These are phyloP conservation scores for Cyberlindnera veronae DNA, from an alignment of 805 yeast genomes.

Conservation along the genomic window DNA sequence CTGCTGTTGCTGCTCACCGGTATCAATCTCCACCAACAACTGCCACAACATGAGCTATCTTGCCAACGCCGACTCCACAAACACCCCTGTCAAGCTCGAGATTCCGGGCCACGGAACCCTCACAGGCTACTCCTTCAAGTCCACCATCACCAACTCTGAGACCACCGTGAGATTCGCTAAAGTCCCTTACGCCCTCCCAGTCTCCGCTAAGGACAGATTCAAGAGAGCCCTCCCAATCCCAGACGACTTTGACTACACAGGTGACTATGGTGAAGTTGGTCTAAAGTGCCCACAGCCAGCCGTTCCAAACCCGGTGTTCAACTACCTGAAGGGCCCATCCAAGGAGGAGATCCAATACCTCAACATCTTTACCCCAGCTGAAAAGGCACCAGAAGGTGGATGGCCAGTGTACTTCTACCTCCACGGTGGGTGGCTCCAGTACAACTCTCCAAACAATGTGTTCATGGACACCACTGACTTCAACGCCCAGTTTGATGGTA, in stretches of 20 bases:
- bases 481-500: constrained; percentile 28
- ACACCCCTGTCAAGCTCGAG: constrained; percentile 6
- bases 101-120: constrained; percentile 25
- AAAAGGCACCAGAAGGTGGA: constrained; percentile 33
- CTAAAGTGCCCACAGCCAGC: constrained; percentile 37
- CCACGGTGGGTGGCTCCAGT: constrained; percentile 44
- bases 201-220: constrained; percentile 32
- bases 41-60: constrained; percentile 8
- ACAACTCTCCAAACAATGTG: constrained; percentile 18
- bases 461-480: constrained; percentile 26
- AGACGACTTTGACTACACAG: constrained; percentile 34
- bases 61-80: constrained; percentile 5
- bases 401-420: constrained; percentile 41
- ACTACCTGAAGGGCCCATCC: constrained; percentile 16
- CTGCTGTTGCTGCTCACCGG: too few relatives aligned
- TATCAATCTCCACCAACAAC: too few relatives aligned
- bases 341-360: constrained; percentile 33
- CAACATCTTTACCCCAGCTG: constrained; percentile 39
- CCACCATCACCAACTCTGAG: constrained; percentile 10
- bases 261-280: constrained; percentile 35
- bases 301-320: constrained; percentile 28
- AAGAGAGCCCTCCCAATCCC: constrained; percentile 33
- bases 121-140: constrained; percentile 26
- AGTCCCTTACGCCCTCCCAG: constrained; percentile 35
- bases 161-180: constrained; percentile 29